phyloP scores from a whole-genome alignment of 768 basidiomycete genomes.

The Scleroderma citrinum region DNA sequence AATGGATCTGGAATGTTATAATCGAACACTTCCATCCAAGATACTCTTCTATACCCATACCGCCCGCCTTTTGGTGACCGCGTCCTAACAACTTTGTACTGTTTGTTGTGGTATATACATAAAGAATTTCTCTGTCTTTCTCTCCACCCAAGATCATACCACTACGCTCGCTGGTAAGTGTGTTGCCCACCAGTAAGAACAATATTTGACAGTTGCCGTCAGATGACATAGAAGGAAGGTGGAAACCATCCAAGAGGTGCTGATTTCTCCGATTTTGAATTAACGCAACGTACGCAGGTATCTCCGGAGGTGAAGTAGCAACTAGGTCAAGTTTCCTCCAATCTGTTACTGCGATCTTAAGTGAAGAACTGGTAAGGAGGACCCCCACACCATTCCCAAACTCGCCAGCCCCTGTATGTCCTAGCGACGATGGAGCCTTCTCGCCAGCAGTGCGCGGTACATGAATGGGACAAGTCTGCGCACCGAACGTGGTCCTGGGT shows the following conservation, averaged over 20 bases:
- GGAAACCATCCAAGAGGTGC: constrained; percentile 42
- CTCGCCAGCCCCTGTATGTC: constrained; percentile 35
- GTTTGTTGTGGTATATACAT: no score
- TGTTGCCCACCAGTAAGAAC: constrained; percentile 38
- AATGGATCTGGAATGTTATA: no score
- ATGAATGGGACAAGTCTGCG: constrained; percentile 28
- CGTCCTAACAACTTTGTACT: no score
- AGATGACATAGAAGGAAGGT: constrained; percentile 19
- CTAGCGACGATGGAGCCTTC: constrained; percentile 27
- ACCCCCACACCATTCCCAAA: constrained; percentile 38
- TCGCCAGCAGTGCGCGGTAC: constrained; percentile 31
- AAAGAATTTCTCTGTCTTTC: no score
- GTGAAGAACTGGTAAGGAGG: constrained; percentile 15
- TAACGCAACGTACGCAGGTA: neutral
- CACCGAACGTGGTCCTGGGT: constrained; percentile 31
- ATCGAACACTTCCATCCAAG: no score
- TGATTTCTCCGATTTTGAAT: constrained; percentile 12
- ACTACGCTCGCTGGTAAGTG: constrained; percentile 35
- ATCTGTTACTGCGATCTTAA: neutral
- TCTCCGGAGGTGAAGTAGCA: neutral
- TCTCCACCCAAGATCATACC: constrained; percentile 38
- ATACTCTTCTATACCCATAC: no score
- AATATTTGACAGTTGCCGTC: constrained; percentile 20
- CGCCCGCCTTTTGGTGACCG: no score
- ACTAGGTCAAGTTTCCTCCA: constrained; percentile 22